phyloP scores from a whole-genome alignment of 176 grass and related monocot genomes.

The Cymbopogon citratus region DNA sequence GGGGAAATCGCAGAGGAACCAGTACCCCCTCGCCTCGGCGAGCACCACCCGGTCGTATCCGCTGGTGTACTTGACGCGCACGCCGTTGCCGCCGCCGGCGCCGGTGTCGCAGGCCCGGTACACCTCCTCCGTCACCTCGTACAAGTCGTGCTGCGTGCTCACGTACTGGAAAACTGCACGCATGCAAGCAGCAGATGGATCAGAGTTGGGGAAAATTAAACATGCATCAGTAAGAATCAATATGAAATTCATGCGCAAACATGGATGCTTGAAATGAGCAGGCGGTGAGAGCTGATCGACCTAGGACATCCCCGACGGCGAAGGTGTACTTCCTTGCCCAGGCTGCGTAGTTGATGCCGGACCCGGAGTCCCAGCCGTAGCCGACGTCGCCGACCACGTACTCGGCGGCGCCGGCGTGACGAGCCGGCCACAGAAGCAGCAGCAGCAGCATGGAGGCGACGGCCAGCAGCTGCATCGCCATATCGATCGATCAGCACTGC shows the following conservation, averaged over 20 bases:
- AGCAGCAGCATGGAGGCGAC: too few relatives aligned
- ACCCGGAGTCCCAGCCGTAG: conserved; percentile 36
- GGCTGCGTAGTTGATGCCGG: conserved; percentile 36
- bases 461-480: too few relatives aligned
- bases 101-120: conserved; percentile 34
- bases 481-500: too few relatives aligned
- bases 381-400: not conserved
- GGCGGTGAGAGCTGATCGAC: not conserved
- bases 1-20: conserved; percentile 48
- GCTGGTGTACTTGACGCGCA: conserved; percentile 21
- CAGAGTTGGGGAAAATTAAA: too few relatives aligned
- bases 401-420: too few relatives aligned
- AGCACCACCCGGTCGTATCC: conserved; percentile 43
- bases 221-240: too few relatives aligned
- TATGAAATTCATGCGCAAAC: too few relatives aligned
- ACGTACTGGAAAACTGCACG: conserved; percentile 55
- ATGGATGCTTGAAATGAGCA: too few relatives aligned
- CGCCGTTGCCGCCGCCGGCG: conserved; percentile 6
- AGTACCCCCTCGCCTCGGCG: conserved; percentile 26
- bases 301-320: conserved; percentile 36
- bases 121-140: conserved; percentile 34
- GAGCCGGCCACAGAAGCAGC: too few relatives aligned
- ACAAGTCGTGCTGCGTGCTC: conserved; percentile 40
- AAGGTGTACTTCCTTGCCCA: conserved; percentile 24
- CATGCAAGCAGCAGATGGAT: not conserved